Evolutionary conservation across 306 rosid genomes (phyloP), one percentile per base, ranked within the genome.

Genomic region (Casuarina equisetifolia): DNA sequence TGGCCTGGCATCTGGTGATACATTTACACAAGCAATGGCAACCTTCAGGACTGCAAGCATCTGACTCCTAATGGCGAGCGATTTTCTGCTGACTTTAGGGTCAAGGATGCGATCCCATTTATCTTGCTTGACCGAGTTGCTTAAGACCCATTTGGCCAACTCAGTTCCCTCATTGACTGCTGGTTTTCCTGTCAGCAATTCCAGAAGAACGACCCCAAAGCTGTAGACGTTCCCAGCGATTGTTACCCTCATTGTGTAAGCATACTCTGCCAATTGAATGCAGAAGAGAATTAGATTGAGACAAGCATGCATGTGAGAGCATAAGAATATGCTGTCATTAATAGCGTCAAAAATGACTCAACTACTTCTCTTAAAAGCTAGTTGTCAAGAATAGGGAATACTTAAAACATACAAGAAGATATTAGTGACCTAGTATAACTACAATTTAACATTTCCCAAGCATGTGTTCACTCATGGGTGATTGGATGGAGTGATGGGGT

Each of bases 241-340:
- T 51, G 99, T 91, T 36, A 92, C 90, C 70, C 86, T 84, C 99
- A 92, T 91, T 48, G 92, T 91, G 89, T 92, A 95, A 42, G 97
- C 97, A 85, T 91, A 95, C 86, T 95, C 99, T 92, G 90, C 80
- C 51, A 84, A 79, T 45, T 25, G 32, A 0, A 25, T 25, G 32
- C 81, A 76, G 71, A 76, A 79, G 62, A 55, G 58, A 54, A 67
- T 58, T 10, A 40, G 12, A 13, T 61, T 55, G 52, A 69, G 73
- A 79, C 32, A 25, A 25, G 32, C 32, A 25, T 25, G 32, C 32
- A 25, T 25, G 1, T 25, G 1, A 25, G 32, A 25, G 32, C 32
- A 25, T 25, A 25, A 25, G 32, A 25, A 25, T 25, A 25, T 25
- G 32, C 32, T 25, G 32, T 25, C 32, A 25, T 25, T 25, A 25